Evolutionary conservation across 1,139 yeast species (phyloP).

Genomic region (Kazachstania sp.): DNA sequence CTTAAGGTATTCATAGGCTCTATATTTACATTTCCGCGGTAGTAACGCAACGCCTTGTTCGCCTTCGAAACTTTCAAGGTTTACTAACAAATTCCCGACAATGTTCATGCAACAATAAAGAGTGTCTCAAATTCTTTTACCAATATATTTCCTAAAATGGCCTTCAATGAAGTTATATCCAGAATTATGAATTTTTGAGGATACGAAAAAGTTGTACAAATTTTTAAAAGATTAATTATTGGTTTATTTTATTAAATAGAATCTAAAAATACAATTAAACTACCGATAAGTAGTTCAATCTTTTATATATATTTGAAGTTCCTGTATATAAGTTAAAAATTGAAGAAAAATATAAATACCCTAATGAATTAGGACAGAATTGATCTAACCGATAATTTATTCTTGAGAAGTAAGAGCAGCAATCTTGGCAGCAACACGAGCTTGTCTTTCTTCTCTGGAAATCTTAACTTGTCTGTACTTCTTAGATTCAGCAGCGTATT

Average conservation of each 20-base stretch:
- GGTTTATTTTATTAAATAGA: background rate
- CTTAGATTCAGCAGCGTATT: slow-evolving; percentile 94
- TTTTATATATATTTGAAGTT: background rate
- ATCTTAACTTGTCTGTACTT: slow-evolving; percentile 85
- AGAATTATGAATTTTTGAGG: background rate
- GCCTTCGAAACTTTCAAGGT: too few species aligned
- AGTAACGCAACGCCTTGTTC: too few species aligned
- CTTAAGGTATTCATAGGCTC: too few species aligned
- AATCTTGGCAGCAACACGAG: slow-evolving; percentile 84
- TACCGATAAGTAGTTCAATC: background rate
- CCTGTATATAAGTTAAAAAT: background rate
- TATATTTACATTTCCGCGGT: too few species aligned
- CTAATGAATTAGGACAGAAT: background rate
- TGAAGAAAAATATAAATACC: background rate
- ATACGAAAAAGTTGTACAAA: background rate
- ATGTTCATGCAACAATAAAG: background rate
- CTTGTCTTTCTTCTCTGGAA: slow-evolving; percentile 86
- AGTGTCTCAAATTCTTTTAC: background rate
- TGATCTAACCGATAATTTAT: slow-evolving; percentile 14
- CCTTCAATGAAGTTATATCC: background rate
- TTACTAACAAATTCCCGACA: too few species aligned
- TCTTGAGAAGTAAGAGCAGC: slow-evolving; percentile 49
- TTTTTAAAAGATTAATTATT: background rate
- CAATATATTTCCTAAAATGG: background rate
- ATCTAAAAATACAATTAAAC: background rate